Evolutionary conservation across 2,329 filamentous ascomycete species (phyloP).

Genomic region (Fusarium pilosicola): DNA sequence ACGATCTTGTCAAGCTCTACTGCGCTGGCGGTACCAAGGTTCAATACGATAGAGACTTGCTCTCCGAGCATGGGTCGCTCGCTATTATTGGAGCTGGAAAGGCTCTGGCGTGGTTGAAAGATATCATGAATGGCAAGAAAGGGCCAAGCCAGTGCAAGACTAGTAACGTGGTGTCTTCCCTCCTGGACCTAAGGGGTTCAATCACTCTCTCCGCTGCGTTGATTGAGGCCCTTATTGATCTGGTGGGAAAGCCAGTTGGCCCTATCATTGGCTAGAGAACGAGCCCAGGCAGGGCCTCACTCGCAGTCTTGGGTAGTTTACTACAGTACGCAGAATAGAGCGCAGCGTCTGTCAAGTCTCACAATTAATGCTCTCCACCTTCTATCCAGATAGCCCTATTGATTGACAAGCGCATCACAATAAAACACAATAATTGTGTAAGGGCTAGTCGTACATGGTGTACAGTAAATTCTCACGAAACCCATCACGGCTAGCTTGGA

Average conservation of each 20-base stretch:
- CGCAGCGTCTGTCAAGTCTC: neutral
- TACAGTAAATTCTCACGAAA: no score
- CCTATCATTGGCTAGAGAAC: neutral
- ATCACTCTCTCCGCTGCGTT: neutral
- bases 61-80: neutral
- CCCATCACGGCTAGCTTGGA: fast-evolving
- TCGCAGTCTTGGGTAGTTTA: neutral
- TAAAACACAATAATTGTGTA: neutral
- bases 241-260: neutral
- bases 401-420: neutral
- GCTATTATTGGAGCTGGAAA: neutral
- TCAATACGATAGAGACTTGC: neutral
- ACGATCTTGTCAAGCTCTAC: neutral
- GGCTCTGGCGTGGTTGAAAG: neutral
- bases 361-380: neutral
- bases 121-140: neutral
- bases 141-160: neutral
- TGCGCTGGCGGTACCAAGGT: neutral
- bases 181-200: neutral
- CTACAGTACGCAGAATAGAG: fast-evolving
- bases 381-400: neutral
- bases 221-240: neutral
- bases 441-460: no score
- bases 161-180: neutral
- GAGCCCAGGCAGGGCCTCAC: neutral